A percentile compares a stretch with the other conserved stretches of the same genome.
phyloP scores from a whole-genome alignment of 257 asterid species.

The Cinchona pubescens region DNA sequence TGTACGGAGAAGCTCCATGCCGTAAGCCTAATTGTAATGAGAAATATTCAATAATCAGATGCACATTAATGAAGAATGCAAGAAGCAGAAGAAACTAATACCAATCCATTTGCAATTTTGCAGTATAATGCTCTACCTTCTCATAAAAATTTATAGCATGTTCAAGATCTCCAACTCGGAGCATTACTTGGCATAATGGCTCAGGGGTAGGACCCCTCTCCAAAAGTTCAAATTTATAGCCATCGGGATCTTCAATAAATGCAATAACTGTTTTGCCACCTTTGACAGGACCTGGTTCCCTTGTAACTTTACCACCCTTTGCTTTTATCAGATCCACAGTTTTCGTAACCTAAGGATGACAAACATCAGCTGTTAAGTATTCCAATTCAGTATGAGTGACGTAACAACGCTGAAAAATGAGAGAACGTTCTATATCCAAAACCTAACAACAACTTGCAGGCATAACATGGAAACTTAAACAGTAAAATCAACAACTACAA shows the following conservation, averaged over 20 bases:
- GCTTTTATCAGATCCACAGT: slow-evolving; percentile 87
- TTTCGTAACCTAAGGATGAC: slow-evolving; percentile 61
- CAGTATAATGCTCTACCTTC: slow-evolving; percentile 46
- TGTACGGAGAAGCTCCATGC: slow-evolving; percentile 96
- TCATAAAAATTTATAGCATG: slow-evolving; percentile 84
- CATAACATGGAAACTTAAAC: background rate
- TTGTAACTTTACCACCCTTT: slow-evolving; percentile 90
- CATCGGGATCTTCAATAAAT: slow-evolving; percentile 96
- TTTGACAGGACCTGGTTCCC: slow-evolving; percentile 99
- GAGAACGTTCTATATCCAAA: no score
- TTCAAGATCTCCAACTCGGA: slow-evolving; percentile 96
- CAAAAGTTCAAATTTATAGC: slow-evolving; percentile 92
- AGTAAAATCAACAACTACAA: background rate
- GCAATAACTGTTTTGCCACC: slow-evolving; percentile 97
- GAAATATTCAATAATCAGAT: background rate
- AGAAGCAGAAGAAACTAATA: background rate
- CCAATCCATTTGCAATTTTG: background rate
- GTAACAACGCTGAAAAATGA: background rate
- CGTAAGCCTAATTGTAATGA: slow-evolving; percentile 57
- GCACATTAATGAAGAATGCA: slow-evolving; percentile 1
- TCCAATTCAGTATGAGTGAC: background rate
- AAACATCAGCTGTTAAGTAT: slow-evolving; percentile 4
- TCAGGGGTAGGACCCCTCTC: slow-evolving; percentile 98
- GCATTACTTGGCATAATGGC: slow-evolving; percentile 97
- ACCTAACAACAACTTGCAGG: background rate